Evolutionary conservation across 768 basidiomycete species (phyloP).

Genomic region (Pholiota molesta): DNA sequence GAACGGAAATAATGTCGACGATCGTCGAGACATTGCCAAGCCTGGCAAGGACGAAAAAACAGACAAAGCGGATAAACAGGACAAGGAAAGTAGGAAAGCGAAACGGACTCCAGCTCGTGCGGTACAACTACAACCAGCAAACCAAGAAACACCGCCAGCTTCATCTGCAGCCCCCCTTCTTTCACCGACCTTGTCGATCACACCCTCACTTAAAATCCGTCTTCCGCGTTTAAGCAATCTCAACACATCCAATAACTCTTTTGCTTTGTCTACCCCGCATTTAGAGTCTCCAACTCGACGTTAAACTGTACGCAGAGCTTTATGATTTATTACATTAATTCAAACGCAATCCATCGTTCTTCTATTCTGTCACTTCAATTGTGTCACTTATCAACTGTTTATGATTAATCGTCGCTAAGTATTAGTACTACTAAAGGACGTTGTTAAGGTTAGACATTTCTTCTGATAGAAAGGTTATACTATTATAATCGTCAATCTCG

Average conservation of each 20-base stretch:
- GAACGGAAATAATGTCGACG: conserved; percentile 14
- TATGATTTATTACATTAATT: conserved; percentile 7
- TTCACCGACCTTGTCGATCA: conserved; percentile 33
- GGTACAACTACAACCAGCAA: conserved; percentile 14
- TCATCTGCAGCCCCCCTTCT: conserved; percentile 23
- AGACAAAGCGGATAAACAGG: conserved; percentile 27
- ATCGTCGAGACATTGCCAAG: conserved; percentile 15
- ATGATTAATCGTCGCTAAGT: too few relatives aligned
- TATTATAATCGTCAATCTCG: too few relatives aligned
- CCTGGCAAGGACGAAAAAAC: conserved; percentile 22
- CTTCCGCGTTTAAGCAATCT: conserved; percentile 49
- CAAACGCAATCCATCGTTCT: background rate
- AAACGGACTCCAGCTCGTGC: conserved; percentile 34
- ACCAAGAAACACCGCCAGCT: conserved; percentile 21
- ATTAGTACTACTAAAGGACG: too few relatives aligned
- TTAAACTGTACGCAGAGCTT: conserved; percentile 3
- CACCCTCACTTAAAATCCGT: conserved; percentile 59
- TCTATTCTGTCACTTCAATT: too few relatives aligned
- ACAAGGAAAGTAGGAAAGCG: conserved; percentile 30
- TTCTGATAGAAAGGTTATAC: too few relatives aligned
- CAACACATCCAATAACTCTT: conserved; percentile 16
- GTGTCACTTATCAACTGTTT: too few relatives aligned
- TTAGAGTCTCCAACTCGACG: conserved; percentile 24
- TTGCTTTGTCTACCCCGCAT: conserved; percentile 16
- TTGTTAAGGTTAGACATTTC: too few relatives aligned